These are phyloP conservation scores for Tylopilus cervinicoccineus DNA, from an alignment of 768 basidiomycete species.

Conservation along the genomic window DNA sequence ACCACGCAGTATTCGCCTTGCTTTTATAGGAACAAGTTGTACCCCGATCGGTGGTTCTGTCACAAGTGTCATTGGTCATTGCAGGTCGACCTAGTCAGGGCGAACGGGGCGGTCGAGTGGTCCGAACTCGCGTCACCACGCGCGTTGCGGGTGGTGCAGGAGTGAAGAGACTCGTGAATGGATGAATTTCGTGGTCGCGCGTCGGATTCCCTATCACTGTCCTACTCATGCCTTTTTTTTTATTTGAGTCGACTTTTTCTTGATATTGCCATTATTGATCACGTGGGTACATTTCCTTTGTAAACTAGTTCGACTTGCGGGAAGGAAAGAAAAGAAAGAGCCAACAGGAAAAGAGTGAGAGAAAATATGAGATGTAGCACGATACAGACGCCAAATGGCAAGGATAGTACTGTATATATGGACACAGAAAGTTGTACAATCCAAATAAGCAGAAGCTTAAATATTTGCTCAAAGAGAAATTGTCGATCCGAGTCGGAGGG, in stretches of 20 bases:
- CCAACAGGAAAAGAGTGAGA: neutral
- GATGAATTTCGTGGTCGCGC: too few relatives aligned
- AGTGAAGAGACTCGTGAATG: constrained; percentile 7
- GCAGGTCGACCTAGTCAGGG: constrained; percentile 3
- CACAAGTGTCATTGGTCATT: constrained; percentile 42
- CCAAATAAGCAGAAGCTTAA: constrained; percentile 27
- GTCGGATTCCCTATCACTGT: neutral
- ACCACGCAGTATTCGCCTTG: constrained; percentile 69
- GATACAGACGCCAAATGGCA: constrained; percentile 14
- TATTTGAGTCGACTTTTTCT: neutral
- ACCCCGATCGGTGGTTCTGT: constrained; percentile 33
- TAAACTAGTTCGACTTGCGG: constrained; percentile 23
- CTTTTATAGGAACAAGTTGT: constrained; percentile 51
- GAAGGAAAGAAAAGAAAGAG: neutral
- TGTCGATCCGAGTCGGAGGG: neutral
- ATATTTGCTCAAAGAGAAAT: constrained; percentile 9
- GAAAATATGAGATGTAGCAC: constrained; percentile 16
- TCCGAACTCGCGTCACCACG: constrained; percentile 11
- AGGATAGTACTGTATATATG: constrained; percentile 14
- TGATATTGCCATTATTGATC: constrained; percentile 18
- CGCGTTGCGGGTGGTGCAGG: constrained; percentile 14
- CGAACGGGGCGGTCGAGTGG: constrained; percentile 8
- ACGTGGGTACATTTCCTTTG: constrained; percentile 26
- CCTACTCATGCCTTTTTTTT: neutral
- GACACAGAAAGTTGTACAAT: constrained; percentile 12